Evolutionary conservation across 108 stramenopile species (phyloP).

Genomic region (Stephanodiscus triporus): DNA sequence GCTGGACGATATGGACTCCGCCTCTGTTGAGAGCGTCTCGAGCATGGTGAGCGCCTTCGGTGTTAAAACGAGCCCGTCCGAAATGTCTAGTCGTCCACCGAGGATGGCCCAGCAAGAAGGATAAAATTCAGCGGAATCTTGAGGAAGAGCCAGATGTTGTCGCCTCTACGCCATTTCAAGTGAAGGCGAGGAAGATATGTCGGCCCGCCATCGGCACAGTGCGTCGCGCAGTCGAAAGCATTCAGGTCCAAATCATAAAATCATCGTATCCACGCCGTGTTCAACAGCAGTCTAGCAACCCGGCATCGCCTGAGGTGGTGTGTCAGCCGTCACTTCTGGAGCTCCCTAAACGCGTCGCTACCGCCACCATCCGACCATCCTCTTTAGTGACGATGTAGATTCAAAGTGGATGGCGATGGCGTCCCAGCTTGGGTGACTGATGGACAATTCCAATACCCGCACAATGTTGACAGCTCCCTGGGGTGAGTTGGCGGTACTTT

Average conservation of each 20-base stretch:
- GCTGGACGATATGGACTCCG: background rate
- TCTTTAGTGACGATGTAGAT: no score
- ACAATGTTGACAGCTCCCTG: slow-evolving; percentile 25
- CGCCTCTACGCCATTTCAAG: slow-evolving; percentile 9
- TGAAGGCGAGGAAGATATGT: slow-evolving; percentile 19
- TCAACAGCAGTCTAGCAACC: background rate
- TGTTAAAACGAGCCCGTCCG: background rate
- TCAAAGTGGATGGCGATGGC: background rate
- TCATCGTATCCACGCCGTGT: no score
- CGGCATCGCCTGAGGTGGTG: background rate
- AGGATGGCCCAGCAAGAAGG: slow-evolving; percentile 4
- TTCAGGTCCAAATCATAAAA: background rate
- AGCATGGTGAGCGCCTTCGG: background rate
- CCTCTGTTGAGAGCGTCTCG: no score
- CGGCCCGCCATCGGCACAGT: background rate
- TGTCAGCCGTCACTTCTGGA: slow-evolving; percentile 20
- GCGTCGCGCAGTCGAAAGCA: background rate
- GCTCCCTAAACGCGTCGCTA: slow-evolving; percentile 23
- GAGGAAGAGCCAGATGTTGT: background rate
- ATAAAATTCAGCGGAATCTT: background rate
- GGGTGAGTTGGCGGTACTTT: slow-evolving; percentile 25
- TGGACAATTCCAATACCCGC: slow-evolving; percentile 11
- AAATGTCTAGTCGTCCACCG: background rate
- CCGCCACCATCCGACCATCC: slow-evolving; percentile 33
- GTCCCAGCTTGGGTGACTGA: slow-evolving; percentile 16